Evolutionary conservation across 148 eudicot genomes (phyloP).

Genomic region (Amaranthus palmeri): DNA sequence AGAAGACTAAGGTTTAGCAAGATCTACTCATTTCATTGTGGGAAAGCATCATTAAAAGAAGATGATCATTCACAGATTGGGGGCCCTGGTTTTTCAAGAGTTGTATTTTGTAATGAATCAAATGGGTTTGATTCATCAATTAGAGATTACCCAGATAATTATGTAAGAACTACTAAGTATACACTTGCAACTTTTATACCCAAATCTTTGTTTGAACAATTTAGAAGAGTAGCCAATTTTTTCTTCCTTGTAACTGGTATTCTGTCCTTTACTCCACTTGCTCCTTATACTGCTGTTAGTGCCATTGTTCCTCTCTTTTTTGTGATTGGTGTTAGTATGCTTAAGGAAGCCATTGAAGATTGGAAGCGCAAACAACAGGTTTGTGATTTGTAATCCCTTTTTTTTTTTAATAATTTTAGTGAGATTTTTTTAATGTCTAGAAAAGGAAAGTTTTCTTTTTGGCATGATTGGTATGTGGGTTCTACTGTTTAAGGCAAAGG

Average conservation of each 20-base stretch:
- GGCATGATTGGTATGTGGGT: not conserved
- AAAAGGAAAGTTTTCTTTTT: not conserved
- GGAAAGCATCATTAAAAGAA: constrained; percentile 39
- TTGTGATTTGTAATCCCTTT: not conserved
- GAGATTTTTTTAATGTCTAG: not conserved
- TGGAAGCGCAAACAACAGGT: constrained; percentile 82
- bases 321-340: constrained; percentile 83
- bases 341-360: constrained; percentile 88
- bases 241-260: constrained; percentile 74
- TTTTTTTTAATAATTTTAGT: not conserved
- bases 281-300: constrained; percentile 78
- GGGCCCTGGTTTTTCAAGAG: constrained; percentile 82
- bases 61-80: constrained; percentile 74
- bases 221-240: constrained; percentile 95
- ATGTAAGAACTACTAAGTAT: constrained; percentile 84
- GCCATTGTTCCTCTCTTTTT: constrained; percentile 69
- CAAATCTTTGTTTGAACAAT: constrained; percentile 95
- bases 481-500: not conserved
- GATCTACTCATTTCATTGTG: constrained; percentile 79
- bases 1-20: constrained; percentile 67
- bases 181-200: constrained; percentile 73
- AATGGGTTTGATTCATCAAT: constrained; percentile 30
- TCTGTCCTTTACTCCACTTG: constrained; percentile 63
- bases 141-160: constrained; percentile 50
- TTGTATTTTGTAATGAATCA: constrained; percentile 71